Conservation (phyloP, 495 filamentous ascomycete genomes). For the Amniculicola lignicola region DNA sequence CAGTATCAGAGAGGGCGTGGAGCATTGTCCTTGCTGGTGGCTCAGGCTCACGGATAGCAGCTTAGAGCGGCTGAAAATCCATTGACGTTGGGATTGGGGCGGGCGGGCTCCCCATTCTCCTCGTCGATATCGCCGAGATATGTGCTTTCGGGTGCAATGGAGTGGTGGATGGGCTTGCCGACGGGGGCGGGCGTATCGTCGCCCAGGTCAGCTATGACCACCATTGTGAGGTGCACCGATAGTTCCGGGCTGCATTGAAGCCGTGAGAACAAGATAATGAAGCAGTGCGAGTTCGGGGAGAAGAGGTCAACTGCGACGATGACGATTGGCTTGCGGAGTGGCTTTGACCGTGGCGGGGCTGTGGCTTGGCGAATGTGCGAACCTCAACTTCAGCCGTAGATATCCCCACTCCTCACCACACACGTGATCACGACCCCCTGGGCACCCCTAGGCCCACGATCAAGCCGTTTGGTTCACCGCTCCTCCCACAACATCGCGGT, state of each 20-base stretch:
- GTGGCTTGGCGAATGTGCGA: too few species aligned
- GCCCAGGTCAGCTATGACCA: slow-evolving; percentile 62
- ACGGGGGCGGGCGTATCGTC: slow-evolving; percentile 46
- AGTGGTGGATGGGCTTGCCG: slow-evolving; percentile 21
- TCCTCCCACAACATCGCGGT: too few species aligned
- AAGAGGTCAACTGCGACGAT: background rate
- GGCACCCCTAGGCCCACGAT: too few species aligned
- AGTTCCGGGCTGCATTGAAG: slow-evolving; percentile 29
- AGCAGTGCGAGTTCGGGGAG: background rate
- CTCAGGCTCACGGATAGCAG: slow-evolving; percentile 76
- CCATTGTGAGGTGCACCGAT: slow-evolving; percentile 46
- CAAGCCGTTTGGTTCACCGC: too few species aligned
- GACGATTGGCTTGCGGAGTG: slow-evolving; percentile 1
- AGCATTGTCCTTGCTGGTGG: slow-evolving; percentile 18
- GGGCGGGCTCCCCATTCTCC: slow-evolving; percentile 38
- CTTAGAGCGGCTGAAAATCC: slow-evolving; percentile 73
- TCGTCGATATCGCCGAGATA: background rate
- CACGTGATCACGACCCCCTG: too few species aligned
- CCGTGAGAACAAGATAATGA: background rate
- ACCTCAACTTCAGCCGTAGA: too few species aligned
- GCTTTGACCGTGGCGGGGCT: slow-evolving; percentile 24
- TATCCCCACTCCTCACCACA: too few species aligned
- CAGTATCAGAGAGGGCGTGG: slow-evolving; percentile 20
- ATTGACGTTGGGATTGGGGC: slow-evolving; percentile 63
- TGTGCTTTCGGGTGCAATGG: slow-evolving; percentile 13